A percentile compares a stretch with the other conserved stretches of the same genome.
Evolutionary conservation across 1,139 yeast genomes (phyloP).

Genomic region (Taphrina populina): DNA sequence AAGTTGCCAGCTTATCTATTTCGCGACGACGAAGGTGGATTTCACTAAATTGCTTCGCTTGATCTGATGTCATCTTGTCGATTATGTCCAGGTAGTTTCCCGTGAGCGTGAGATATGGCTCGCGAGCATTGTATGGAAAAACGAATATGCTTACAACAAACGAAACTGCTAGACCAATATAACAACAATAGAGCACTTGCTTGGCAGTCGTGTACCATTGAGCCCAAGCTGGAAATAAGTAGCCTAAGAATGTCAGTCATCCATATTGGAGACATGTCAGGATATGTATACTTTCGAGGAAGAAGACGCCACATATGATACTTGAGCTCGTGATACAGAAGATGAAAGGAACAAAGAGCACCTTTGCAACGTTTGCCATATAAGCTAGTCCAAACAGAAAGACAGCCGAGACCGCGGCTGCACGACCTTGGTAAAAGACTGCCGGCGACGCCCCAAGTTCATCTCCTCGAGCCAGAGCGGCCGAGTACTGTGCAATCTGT

Average conservation of each 20-base stretch:
- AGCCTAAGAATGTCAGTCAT: too few species aligned
- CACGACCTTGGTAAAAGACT: conserved; percentile 15
- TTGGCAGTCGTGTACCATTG: conserved; percentile 14
- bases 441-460: conserved; percentile 1
- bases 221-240: conserved; percentile 21
- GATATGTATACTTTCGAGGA: conserved; percentile 1
- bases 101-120: conserved; percentile 11
- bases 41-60: conserved; percentile 21
- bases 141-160: neutral
- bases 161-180: conserved; percentile 14
- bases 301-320: conserved; percentile 18
- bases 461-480: conserved; percentile 3
- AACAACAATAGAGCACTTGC: conserved; percentile 20
- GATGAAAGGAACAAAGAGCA: conserved; percentile 9
- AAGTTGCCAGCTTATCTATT: neutral
- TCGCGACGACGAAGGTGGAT: conserved; percentile 2
- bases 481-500: neutral
- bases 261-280: too few species aligned
- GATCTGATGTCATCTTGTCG: conserved; percentile 17
- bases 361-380: conserved; percentile 24
- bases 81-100: conserved; percentile 13
- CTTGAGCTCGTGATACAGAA: conserved; percentile 11
- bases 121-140: conserved; percentile 30
- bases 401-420: conserved; percentile 30
- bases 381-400: conserved; percentile 26